A percentile compares a stretch with the other conserved stretches of the same genome.
Evolutionary conservation across 176 grass and related monocot species (phyloP).

Genomic region (Aegilops tauschii): DNA sequence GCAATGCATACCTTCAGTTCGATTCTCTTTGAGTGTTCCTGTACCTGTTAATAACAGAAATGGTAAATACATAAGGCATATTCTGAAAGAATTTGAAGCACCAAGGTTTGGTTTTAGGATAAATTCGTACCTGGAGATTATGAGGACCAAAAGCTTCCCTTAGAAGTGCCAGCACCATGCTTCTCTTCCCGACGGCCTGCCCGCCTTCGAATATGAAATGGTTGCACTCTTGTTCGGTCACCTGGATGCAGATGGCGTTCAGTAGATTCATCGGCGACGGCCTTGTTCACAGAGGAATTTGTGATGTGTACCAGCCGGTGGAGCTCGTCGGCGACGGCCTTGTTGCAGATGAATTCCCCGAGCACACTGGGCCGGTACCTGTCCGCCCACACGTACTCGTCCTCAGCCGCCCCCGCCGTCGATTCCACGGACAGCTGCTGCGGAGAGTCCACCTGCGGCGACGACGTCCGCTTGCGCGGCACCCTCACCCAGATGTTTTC

Average conservation of each 20-base stretch:
- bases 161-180: conserved; percentile 55
- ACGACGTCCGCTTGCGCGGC: background rate
- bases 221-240: background rate
- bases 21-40: conserved; percentile 40
- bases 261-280: background rate
- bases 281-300: conserved; percentile 17
- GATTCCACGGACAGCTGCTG: background rate
- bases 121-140: conserved; percentile 19
- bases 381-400: conserved; percentile 50
- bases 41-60: conserved; percentile 26
- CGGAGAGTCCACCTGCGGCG: background rate
- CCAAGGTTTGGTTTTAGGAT: background rate
- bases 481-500: conserved; percentile 13
- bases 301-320: conserved; percentile 34
- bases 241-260: conserved; percentile 11
- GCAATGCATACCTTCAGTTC: conserved; percentile 48
- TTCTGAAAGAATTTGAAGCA: background rate
- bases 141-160: conserved; percentile 45
- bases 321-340: conserved; percentile 27
- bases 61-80: background rate
- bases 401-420: background rate
- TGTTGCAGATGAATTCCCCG: conserved; percentile 66
- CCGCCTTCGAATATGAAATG: conserved; percentile 65
- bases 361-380: conserved; percentile 50
- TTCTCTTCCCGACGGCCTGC: conserved; percentile 50